phyloP scores from a whole-genome alignment of 257 asterid genomes.

The Cordia subcordata region DNA sequence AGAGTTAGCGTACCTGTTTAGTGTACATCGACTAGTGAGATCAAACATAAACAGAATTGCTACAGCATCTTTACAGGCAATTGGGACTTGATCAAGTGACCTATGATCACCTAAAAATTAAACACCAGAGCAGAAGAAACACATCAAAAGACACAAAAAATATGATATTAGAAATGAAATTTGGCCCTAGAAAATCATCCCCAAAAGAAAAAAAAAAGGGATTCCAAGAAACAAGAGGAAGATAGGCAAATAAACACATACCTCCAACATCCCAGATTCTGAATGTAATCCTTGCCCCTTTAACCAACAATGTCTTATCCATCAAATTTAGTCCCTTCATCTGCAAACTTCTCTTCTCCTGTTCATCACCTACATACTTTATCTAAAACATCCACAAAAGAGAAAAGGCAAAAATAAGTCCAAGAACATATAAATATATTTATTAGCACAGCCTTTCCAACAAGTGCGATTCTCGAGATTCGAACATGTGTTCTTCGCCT shows the following conservation, averaged over 20 bases:
- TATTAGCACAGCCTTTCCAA: too few relatives aligned
- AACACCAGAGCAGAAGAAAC: not conserved
- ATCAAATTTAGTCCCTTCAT: constrained; percentile 75
- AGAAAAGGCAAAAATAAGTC: not conserved
- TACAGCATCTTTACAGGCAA: constrained; percentile 90
- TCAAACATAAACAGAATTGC: constrained; percentile 89
- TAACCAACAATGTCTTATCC: constrained; percentile 58
- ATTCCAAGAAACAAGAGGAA: not conserved
- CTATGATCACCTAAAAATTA: constrained; percentile 43
- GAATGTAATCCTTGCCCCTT: constrained; percentile 78
- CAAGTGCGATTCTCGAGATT: too few relatives aligned
- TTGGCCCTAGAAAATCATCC: constrained; percentile 18
- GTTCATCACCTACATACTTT: constrained; percentile 79
- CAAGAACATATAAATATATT: not conserved
- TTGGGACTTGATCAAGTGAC: constrained; percentile 74
- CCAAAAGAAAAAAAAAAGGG: not conserved
- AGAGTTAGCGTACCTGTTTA: constrained; percentile 38
- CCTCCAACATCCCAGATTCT: constrained; percentile 96
- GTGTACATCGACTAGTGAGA: constrained; percentile 74
- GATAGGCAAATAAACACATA: constrained; percentile 13
- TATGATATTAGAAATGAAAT: not conserved
- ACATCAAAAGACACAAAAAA: not conserved
- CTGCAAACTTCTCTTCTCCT: constrained; percentile 58
- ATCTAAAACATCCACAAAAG: constrained; percentile 33
- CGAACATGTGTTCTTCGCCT: too few relatives aligned